These are phyloP conservation scores for Clonostachys chloroleuca DNA, from an alignment of 2,329 filamentous ascomycete species.

Conservation along the genomic window DNA sequence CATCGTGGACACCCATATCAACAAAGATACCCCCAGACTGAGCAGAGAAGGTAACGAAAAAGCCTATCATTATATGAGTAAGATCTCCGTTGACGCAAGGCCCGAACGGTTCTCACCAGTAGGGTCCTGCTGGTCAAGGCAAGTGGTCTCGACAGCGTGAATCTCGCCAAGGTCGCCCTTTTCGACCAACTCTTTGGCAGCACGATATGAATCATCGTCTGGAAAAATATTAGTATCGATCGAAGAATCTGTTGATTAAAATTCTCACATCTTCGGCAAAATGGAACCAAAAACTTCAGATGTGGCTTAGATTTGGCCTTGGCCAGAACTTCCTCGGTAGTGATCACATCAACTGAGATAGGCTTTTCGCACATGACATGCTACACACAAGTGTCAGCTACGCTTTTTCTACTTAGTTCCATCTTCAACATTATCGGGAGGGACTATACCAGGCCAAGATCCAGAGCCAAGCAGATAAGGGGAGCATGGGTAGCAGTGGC, in stretches of 20 bases:
- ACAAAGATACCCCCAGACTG: conserved; percentile 23
- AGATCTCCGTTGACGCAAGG: no score
- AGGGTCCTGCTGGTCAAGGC: conserved; percentile 11
- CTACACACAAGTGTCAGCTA: conserved; percentile 1
- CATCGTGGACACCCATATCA: conserved; percentile 21
- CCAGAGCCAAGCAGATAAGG: conserved; percentile 12
- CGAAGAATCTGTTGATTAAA: no score
- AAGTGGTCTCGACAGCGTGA: conserved; percentile 12
- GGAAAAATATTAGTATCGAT: not conserved
- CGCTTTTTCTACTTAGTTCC: not conserved
- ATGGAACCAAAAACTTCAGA: conserved; percentile 5
- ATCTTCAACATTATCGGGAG: not conserved
- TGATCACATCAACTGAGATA: conserved; percentile 11
- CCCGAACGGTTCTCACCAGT: conserved; percentile 4
- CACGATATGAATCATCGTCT: not conserved
- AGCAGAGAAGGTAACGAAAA: conserved; percentile 22
- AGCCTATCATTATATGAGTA: conserved; percentile 7
- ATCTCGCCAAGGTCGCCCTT: conserved; percentile 11
- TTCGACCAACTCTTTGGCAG: conserved; percentile 7
- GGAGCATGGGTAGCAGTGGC: conserved; percentile 19
- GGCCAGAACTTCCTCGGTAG: conserved; percentile 9
- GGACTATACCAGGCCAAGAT: conserved; percentile 7
- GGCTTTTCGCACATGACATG: conserved; percentile 15
- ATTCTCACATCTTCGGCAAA: not conserved
- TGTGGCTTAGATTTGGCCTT: conserved; percentile 10